phyloP scores from a whole-genome alignment of 257 asterid species.

The Capsicum baccatum region DNA sequence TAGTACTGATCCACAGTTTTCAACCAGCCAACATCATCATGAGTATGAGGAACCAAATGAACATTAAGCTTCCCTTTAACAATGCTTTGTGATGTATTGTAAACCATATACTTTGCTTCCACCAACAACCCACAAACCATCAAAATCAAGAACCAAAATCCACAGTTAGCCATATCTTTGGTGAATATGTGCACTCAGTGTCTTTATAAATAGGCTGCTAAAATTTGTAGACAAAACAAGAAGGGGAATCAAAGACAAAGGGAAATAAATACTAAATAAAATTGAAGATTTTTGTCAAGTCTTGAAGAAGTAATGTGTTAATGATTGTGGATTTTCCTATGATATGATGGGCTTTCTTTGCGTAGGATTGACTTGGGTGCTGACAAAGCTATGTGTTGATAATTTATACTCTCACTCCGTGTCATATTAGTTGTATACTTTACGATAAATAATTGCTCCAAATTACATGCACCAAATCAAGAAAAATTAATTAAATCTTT shows the following conservation, averaged over 20 bases:
- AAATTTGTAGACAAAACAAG: background rate
- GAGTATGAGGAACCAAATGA: constrained; percentile 95
- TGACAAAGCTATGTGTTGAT: constrained; percentile 22
- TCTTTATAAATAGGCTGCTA: constrained; percentile 5
- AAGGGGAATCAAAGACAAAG: background rate
- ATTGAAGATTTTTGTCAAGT: background rate
- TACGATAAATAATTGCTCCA: too few species aligned
- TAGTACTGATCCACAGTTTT: constrained; percentile 97
- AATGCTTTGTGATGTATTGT: constrained; percentile 69
- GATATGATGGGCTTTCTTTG: constrained; percentile 10
- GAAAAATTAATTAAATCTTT: too few species aligned
- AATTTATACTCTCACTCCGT: background rate
- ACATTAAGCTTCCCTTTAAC: constrained; percentile 81
- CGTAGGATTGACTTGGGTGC: constrained; percentile 13
- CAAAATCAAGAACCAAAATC: constrained; percentile 40
- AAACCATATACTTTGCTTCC: constrained; percentile 74
- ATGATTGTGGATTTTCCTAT: constrained; percentile 27
- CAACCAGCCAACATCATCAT: constrained; percentile 99
- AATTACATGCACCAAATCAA: too few species aligned
- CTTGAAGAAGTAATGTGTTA: background rate
- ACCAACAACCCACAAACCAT: constrained; percentile 42
- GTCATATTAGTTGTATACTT: too few species aligned
- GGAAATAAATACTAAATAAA: too few species aligned
- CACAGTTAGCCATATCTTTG: constrained; percentile 44
- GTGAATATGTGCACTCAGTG: background rate